Evolutionary conservation across 129 eudicot species (phyloP).

Genomic region (Flaveria robusta): DNA sequence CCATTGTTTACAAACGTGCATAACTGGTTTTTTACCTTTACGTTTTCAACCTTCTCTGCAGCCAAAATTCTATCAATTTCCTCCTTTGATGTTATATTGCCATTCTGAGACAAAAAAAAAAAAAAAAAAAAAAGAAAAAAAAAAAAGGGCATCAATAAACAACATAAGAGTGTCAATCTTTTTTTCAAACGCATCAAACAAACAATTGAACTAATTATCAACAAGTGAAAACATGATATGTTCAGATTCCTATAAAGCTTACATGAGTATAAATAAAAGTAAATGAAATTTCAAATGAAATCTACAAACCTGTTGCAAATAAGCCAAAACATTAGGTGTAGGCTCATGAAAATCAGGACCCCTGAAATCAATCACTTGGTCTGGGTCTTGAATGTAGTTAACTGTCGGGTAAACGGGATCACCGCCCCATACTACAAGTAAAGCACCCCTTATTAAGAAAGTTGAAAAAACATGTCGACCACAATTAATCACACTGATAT

Average conservation of each 20-base stretch:
- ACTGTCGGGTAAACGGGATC: constrained; percentile 98
- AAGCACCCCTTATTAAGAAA: constrained; percentile 4
- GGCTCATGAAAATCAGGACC: constrained; percentile 98
- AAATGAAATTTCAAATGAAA: not conserved
- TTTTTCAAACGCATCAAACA: not conserved
- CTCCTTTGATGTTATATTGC: constrained; percentile 77
- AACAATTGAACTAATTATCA: constrained; percentile 1
- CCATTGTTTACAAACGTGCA: constrained; percentile 6
- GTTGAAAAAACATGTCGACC: not conserved
- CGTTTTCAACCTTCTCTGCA: constrained; percentile 69
- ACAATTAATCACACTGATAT: not conserved
- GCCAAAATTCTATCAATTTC: constrained; percentile 73
- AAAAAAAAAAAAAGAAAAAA: not conserved
- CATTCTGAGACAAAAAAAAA: constrained; percentile 59
- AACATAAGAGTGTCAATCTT: constrained; percentile 17
- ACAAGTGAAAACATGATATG: not conserved
- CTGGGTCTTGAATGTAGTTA: constrained; percentile 94
- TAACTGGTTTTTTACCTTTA: constrained; percentile 54
- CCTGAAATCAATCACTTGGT: constrained; percentile 85
- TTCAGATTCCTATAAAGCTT: not conserved
- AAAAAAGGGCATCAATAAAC: constrained; percentile 6
- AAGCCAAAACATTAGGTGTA: constrained; percentile 73
- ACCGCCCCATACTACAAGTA: constrained; percentile 97
- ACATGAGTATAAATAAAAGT: not conserved
- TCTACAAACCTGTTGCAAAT: constrained; percentile 78